Evolutionary conservation across 768 basidiomycete genomes (phyloP).

Genomic region (Tephrocybe sp.): DNA sequence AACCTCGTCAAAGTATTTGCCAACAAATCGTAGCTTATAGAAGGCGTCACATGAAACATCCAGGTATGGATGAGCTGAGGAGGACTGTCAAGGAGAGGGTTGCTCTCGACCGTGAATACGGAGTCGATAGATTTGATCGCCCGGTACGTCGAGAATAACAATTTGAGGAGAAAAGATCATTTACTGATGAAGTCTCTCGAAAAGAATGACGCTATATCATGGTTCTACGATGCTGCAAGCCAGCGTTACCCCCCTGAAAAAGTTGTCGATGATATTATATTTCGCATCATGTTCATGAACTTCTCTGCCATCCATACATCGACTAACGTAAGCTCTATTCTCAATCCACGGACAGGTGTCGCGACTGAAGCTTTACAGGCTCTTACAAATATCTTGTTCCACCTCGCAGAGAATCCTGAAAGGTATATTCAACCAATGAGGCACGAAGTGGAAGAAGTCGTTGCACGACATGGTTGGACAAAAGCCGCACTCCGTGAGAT

Average conservation of each 20-base stretch:
- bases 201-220: slow-evolving; percentile 1
- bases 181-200: too few relatives aligned
- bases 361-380: not conserved
- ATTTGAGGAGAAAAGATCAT: not conserved
- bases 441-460: slow-evolving; percentile 1
- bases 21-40: not conserved
- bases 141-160: not conserved
- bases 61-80: not conserved
- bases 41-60: not conserved
- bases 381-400: slow-evolving; percentile 2
- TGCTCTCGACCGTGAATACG: not conserved
- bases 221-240: not conserved
- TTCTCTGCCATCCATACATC: slow-evolving; percentile 1
- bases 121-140: not conserved
- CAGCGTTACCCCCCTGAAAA: not conserved
- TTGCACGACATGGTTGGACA: slow-evolving; percentile 4
- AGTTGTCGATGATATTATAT: not conserved
- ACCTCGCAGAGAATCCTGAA: slow-evolving; percentile 4
- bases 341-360: not conserved
- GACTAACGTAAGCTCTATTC: not conserved
- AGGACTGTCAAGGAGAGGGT: not conserved
- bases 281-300: slow-evolving; percentile 1
- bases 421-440: not conserved
- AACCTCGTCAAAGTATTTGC: not conserved
- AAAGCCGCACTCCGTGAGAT: slow-evolving; percentile 4